phyloP scores from a whole-genome alignment of 495 filamentous ascomycete species.

The Daldinia bambusicola region DNA sequence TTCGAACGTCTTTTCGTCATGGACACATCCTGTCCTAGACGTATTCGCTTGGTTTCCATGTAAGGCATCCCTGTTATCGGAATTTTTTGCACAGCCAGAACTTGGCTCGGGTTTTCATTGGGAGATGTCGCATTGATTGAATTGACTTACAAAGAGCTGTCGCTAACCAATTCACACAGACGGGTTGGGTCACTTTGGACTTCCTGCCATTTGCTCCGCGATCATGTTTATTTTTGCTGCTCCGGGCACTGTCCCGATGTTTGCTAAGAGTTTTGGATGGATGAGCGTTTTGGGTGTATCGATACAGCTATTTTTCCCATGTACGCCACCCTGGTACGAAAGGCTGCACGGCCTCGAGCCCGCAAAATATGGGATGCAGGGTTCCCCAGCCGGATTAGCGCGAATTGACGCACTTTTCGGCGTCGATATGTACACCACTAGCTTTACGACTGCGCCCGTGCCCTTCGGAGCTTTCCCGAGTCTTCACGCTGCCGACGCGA shows the following conservation, averaged over 20 bases:
- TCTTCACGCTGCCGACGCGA: slow-evolving; percentile 85
- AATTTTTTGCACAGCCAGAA: neutral
- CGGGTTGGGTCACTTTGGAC: slow-evolving; percentile 86
- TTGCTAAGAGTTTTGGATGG: slow-evolving; percentile 87
- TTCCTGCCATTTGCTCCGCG: slow-evolving; percentile 76
- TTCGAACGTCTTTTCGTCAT: slow-evolving; percentile 91
- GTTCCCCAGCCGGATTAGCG: slow-evolving; percentile 86
- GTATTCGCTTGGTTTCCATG: slow-evolving; percentile 91
- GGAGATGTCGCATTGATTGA: neutral
- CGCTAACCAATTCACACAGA: slow-evolving; percentile 49
- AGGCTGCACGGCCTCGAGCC: slow-evolving; percentile 84
- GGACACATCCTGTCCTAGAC: slow-evolving; percentile 82
- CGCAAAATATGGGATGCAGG: slow-evolving; percentile 89
- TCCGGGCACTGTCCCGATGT: slow-evolving; percentile 84
- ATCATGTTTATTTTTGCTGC: slow-evolving; percentile 88
- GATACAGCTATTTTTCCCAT: slow-evolving; percentile 89
- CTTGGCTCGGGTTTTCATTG: neutral
- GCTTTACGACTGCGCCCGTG: slow-evolving; percentile 85
- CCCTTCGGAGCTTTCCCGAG: slow-evolving; percentile 96
- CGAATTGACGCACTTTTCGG: slow-evolving; percentile 90
- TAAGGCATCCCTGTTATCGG: slow-evolving; percentile 25
- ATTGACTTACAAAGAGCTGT: neutral
- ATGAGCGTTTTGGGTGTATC: slow-evolving; percentile 87
- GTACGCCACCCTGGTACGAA: slow-evolving; percentile 96
- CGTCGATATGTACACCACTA: slow-evolving; percentile 89